A percentile compares a stretch with the other conserved stretches of the same genome.
Conservation (phyloP, 2,329 filamentous ascomycete genomes). For the Paracoccidioides lutzii region DNA sequence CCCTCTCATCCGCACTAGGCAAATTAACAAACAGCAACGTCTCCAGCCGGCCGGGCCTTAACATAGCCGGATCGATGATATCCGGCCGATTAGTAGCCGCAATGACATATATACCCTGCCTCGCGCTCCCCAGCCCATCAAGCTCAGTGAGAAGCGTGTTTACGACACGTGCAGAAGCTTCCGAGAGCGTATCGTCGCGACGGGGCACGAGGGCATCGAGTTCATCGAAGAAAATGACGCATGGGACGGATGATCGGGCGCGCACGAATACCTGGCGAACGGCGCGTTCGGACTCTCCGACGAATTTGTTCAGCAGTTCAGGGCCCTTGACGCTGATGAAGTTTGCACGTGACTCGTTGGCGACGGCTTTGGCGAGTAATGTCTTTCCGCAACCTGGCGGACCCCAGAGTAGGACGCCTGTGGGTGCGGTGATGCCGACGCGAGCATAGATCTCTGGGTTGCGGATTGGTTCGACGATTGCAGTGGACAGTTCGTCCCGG, state of each 20-base stretch:
- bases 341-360: constrained; percentile 88
- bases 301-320: constrained; percentile 93
- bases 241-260: constrained; percentile 74
- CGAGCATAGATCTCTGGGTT: constrained; percentile 62
- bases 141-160: constrained; percentile 92
- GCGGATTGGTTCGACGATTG: constrained; percentile 82
- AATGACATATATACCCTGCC: constrained; percentile 83
- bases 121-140: constrained; percentile 62
- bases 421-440: constrained; percentile 67
- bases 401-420: constrained; percentile 88
- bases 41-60: constrained; percentile 79
- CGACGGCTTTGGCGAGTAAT: constrained; percentile 86
- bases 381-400: constrained; percentile 96
- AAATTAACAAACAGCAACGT: constrained; percentile 82
- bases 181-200: constrained; percentile 63
- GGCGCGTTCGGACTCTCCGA: constrained; percentile 88
- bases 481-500: constrained; percentile 66
- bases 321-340: constrained; percentile 98
- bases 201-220: constrained; percentile 83
- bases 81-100: constrained; percentile 91
- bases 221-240: constrained; percentile 97
- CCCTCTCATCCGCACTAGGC: constrained; percentile 63
- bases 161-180: constrained; percentile 78
- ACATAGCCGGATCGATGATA: constrained; percentile 91
- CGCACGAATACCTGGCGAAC: constrained; percentile 85